Evolutionary conservation across 2,329 filamentous ascomycete genomes (phyloP).

Genomic region (Colletotrichum musicola): DNA sequence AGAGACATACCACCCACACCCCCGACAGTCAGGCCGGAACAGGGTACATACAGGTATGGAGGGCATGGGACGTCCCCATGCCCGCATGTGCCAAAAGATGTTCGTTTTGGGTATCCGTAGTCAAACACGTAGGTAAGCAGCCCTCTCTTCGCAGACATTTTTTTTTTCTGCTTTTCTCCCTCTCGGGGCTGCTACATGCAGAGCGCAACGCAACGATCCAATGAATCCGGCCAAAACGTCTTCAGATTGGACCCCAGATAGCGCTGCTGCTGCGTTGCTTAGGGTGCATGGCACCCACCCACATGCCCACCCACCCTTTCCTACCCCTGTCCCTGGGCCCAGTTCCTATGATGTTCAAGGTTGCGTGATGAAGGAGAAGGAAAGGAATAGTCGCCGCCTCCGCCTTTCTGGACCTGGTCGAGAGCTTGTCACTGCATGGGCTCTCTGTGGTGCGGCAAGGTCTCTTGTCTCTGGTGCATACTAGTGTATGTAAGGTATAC

Average conservation of each 20-base stretch:
- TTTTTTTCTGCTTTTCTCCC: background rate
- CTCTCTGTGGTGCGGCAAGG: conserved; percentile 28
- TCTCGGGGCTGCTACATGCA: conserved; percentile 20
- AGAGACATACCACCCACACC: conserved; percentile 6
- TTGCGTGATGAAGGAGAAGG: conserved; percentile 14
- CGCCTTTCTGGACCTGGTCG: conserved; percentile 19
- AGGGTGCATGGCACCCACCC: conserved; percentile 23
- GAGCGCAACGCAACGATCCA: conserved; percentile 24
- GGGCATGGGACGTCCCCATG: conserved; percentile 8
- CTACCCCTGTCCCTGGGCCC: conserved; percentile 26
- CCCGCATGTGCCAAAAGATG: conserved; percentile 32
- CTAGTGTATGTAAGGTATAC: background rate
- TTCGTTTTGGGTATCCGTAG: conserved; percentile 14
- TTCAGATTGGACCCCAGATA: conserved; percentile 28
- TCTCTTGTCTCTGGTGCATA: conserved; percentile 19
- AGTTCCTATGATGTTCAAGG: conserved; percentile 27
- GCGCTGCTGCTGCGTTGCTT: conserved; percentile 31
- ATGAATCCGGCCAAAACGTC: background rate
- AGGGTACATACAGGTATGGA: conserved; percentile 14
- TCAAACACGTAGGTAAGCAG: conserved; percentile 37
- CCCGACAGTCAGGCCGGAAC: conserved; percentile 16
- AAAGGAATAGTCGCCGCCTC: conserved; percentile 23
- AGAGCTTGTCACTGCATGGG: conserved; percentile 32
- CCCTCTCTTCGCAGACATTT: conserved; percentile 16
- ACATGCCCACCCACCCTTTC: background rate